Conservation (phyloP, 306 rosid genomes). For the Dalbergia cochinchinensis region DNA sequence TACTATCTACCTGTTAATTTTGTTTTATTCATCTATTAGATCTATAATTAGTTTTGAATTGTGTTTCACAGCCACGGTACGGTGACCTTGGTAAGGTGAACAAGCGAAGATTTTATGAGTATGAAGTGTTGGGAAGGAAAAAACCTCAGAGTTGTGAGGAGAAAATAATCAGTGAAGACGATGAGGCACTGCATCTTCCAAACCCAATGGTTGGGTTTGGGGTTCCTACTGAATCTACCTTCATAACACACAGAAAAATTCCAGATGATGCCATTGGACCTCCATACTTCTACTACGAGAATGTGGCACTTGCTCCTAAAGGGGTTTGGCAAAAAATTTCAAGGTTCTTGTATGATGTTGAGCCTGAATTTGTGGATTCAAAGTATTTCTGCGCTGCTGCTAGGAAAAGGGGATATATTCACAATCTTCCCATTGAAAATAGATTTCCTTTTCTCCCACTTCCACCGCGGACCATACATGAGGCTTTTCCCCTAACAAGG, state of each 20-base stretch:
- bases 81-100: conserved; percentile 51
- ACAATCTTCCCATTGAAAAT: conserved; percentile 80
- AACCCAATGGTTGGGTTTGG: conserved; percentile 95
- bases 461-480: conserved; percentile 76
- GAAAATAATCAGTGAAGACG: conserved; percentile 63
- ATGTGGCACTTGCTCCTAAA: conserved; percentile 93
- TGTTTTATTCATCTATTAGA: conserved; percentile 16
- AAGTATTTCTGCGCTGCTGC: conserved; percentile 91
- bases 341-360: conserved; percentile 76
- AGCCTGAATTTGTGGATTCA: conserved; percentile 94
- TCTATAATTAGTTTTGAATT: conserved; percentile 36
- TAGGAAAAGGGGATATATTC: conserved; percentile 91
- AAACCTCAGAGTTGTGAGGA: conserved; percentile 53
- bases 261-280: conserved; percentile 86
- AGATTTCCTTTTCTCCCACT: conserved; percentile 86
- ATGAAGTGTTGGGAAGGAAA: conserved; percentile 67
- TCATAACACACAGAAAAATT: conserved; percentile 53
- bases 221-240: conserved; percentile 66
- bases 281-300: conserved; percentile 95
- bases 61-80: conserved; percentile 64
- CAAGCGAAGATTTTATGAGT: conserved; percentile 63
- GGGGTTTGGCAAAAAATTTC: conserved; percentile 96
- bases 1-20: conserved; percentile 9
- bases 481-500: conserved; percentile 85
- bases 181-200: conserved; percentile 68